A percentile compares a stretch with the other conserved stretches of the same genome.
phyloP scores from a whole-genome alignment of 805 yeast species.

The Hanseniaspora nectarophila region DNA sequence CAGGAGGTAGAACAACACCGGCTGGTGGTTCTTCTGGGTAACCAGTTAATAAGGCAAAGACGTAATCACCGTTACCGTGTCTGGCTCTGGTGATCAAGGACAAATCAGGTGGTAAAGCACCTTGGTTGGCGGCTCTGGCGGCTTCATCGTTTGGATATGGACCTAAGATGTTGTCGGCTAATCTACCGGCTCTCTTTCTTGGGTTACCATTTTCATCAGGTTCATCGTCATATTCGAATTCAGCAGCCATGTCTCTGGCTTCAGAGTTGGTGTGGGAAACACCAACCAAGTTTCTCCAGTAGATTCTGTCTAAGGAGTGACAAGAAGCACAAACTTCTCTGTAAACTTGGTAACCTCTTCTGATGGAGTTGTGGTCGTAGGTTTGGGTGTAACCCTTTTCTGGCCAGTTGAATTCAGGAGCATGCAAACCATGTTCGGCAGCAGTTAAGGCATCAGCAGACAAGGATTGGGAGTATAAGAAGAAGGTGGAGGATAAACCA shows the following conservation, averaged over 20 bases:
- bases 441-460: slow-evolving; percentile 95
- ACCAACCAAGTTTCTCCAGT: slow-evolving; percentile 97
- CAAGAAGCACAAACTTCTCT: slow-evolving; percentile 98
- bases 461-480: slow-evolving; percentile 70
- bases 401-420: slow-evolving; percentile 87
- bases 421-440: slow-evolving; percentile 97
- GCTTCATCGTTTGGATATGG: slow-evolving; percentile 98
- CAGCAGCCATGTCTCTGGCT: slow-evolving; percentile 87
- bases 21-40: slow-evolving; percentile 99
- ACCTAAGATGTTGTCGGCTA: slow-evolving; percentile 87
- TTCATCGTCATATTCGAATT: slow-evolving; percentile 95
- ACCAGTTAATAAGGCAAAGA: slow-evolving; percentile 89
- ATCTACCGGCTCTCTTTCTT: slow-evolving; percentile 94
- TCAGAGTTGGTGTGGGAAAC: slow-evolving; percentile 87
- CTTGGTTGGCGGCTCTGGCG: slow-evolving; percentile 98
- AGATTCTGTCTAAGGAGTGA: slow-evolving; percentile 91
- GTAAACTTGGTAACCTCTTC: slow-evolving; percentile 98
- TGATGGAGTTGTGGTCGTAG: slow-evolving; percentile 87
- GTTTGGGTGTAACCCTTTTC: slow-evolving; percentile 85
- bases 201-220: slow-evolving; percentile 98
- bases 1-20: slow-evolving; percentile 85
- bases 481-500: slow-evolving; percentile 70
- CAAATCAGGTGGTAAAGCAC: slow-evolving; percentile 97
- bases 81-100: slow-evolving; percentile 96
- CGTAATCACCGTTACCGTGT: slow-evolving; percentile 95